These are phyloP conservation scores for Mycena floridula DNA, from an alignment of 768 basidiomycete genomes.

Conservation along the genomic window DNA sequence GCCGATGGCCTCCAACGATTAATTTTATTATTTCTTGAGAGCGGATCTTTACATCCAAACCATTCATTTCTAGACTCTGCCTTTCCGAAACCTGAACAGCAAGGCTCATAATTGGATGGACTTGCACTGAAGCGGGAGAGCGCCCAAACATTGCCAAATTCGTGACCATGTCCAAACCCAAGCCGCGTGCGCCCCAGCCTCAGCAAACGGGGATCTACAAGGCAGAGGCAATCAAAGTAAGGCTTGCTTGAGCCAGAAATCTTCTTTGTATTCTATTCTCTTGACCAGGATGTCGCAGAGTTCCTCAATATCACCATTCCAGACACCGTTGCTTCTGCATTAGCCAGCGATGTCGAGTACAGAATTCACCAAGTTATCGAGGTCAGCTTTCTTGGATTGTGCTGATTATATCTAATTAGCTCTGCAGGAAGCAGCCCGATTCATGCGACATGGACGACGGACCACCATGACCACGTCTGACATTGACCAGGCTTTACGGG, in stretches of 20 bases:
- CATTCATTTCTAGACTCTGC: no score
- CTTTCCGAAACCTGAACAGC: no score
- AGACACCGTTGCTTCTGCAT: constrained; percentile 71
- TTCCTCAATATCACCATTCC: constrained; percentile 73
- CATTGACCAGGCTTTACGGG: constrained; percentile 89
- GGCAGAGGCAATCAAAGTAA: constrained; percentile 56
- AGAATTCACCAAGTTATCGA: constrained; percentile 92
- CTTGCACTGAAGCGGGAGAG: no score
- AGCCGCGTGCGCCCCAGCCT: constrained; percentile 37
- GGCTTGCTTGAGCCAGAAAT: constrained; percentile 7
- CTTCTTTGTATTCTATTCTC: constrained; percentile 2
- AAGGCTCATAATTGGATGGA: no score
- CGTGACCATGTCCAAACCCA: constrained; percentile 25
- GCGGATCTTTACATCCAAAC: no score
- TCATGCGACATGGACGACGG: constrained; percentile 90
- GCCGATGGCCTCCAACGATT: no score
- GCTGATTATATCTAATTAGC: constrained; percentile 3
- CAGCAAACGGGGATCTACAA: constrained; percentile 60
- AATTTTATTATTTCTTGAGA: no score
- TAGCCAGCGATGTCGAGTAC: constrained; percentile 97
- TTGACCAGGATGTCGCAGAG: constrained; percentile 81
- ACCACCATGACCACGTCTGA: constrained; percentile 88
- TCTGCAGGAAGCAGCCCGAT: constrained; percentile 86
- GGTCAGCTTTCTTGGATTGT: constrained; percentile 33
- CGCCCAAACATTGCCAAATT: no score